phyloP scores from a whole-genome alignment of 805 yeast species.

The Hanseniaspora mollemarum region DNA sequence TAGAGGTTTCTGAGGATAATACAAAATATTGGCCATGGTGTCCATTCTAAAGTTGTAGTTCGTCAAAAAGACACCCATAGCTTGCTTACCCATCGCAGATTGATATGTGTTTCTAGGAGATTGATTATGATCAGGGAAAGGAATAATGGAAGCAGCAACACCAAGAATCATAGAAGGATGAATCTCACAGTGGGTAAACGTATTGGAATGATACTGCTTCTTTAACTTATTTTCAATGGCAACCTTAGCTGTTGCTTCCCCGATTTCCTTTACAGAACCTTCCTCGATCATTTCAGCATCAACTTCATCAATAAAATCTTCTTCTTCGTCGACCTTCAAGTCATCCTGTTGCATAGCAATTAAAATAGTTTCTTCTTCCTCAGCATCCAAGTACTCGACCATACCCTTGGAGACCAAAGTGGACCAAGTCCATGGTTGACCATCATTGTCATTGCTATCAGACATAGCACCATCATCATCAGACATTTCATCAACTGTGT shows the following conservation, averaged over 20 bases:
- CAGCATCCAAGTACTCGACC: constrained; percentile 95
- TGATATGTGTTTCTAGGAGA: constrained; percentile 99
- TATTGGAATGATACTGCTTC: constrained; percentile 55
- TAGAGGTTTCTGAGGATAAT: constrained; percentile 94
- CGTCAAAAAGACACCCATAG: constrained; percentile 97
- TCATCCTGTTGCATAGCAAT: constrained; percentile 99
- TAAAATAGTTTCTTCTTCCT: constrained; percentile 96
- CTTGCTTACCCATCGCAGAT: constrained; percentile 99
- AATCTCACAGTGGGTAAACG: constrained; percentile 97
- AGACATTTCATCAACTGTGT: constrained; percentile 37
- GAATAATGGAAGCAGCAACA: constrained; percentile 96
- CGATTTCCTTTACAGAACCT: constrained; percentile 27
- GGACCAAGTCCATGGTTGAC: constrained; percentile 59
- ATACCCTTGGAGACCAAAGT: constrained; percentile 73
- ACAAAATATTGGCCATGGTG: constrained; percentile 95
- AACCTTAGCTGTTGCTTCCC: constrained; percentile 40
- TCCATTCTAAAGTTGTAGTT: constrained; percentile 97
- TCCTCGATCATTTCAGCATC: constrained; percentile 30
- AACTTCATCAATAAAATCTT: constrained; percentile 21
- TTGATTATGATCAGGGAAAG: constrained; percentile 99
- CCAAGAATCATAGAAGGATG: constrained; percentile 99
- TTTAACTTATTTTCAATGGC: constrained; percentile 66
- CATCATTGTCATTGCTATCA: constrained; percentile 39
- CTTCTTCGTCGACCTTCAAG: constrained; percentile 49
- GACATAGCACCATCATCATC: constrained; percentile 42